Evolutionary conservation across 768 basidiomycete species (phyloP).

Genomic region (Piloderma croceum): DNA sequence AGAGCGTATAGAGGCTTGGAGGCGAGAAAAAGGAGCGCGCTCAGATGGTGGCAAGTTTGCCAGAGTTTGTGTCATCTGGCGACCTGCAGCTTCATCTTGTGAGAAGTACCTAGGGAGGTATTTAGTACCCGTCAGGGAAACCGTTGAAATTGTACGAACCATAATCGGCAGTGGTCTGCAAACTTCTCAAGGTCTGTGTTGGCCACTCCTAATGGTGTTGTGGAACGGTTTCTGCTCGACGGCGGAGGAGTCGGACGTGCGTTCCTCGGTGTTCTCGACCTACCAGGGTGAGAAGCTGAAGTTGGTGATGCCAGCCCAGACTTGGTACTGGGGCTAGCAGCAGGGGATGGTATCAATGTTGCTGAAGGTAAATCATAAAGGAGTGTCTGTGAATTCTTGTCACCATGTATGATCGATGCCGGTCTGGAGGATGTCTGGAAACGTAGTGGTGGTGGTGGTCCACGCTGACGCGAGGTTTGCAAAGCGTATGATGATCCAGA

Average conservation of each 20-base stretch:
- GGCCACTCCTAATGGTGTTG: constrained; percentile 61
- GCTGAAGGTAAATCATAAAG: constrained; percentile 73
- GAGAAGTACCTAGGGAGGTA: constrained; percentile 63
- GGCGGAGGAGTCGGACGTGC: constrained; percentile 57
- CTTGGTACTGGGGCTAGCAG: constrained; percentile 46
- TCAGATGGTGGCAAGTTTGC: constrained; percentile 77
- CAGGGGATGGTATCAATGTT: constrained; percentile 40
- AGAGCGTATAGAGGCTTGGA: constrained; percentile 83
- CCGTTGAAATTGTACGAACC: constrained; percentile 39
- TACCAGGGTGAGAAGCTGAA: constrained; percentile 50
- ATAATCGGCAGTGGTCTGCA: constrained; percentile 70
- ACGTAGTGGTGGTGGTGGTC: constrained; percentile 53
- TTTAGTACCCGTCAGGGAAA: constrained; percentile 2
- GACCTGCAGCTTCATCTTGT: constrained; percentile 75
- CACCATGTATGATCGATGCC: constrained; percentile 36
- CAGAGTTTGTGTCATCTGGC: constrained; percentile 76
- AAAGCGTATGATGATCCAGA: constrained; percentile 59
- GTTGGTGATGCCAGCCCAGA: constrained; percentile 45
- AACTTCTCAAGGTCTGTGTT: constrained; percentile 73
- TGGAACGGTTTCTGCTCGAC: constrained; percentile 54
- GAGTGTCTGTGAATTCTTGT: constrained; percentile 53
- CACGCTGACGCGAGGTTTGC: constrained; percentile 56
- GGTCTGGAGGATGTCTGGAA: constrained; percentile 44
- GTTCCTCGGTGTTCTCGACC: constrained; percentile 44
- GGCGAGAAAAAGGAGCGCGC: constrained; percentile 77